These are phyloP conservation scores for Marasmius fiardii DNA, from an alignment of 1,284 basidiomycete genomes.

Conservation along the genomic window DNA sequence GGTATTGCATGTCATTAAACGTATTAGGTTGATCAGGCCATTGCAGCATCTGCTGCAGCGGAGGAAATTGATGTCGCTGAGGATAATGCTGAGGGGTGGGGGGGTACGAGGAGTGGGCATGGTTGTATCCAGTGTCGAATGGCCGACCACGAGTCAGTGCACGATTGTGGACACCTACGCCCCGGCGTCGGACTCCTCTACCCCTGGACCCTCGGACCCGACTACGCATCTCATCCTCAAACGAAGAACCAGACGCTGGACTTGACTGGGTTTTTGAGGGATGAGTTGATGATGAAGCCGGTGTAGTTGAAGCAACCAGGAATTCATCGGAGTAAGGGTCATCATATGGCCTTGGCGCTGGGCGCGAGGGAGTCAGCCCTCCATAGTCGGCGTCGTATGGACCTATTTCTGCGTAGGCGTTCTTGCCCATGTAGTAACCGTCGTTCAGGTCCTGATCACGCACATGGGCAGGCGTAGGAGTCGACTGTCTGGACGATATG, in stretches of 20 bases:
- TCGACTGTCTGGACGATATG: constrained; percentile 47
- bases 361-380: constrained; percentile 48
- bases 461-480: constrained; percentile 50
- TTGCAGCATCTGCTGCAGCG: background rate
- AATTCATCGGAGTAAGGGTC: constrained; percentile 69
- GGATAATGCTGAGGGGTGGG: background rate
- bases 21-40: background rate
- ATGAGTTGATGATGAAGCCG: background rate
- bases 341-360: constrained; percentile 67
- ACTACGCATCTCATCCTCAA: background rate
- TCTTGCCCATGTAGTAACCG: constrained; percentile 42
- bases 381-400: constrained; percentile 63
- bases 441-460: constrained; percentile 52
- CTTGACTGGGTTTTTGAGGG: background rate
- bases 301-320: constrained; percentile 9
- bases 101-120: background rate
- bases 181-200: constrained; percentile 18
- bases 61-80: background rate
- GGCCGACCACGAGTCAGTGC: background rate
- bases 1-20: background rate
- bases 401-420: constrained; percentile 60
- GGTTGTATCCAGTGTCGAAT: background rate
- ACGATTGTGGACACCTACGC: constrained; percentile 17
- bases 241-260: too few relatives aligned
- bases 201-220: background rate